Conservation (phyloP, 1,284 basidiomycete genomes). For the Ustilago nuda region DNA sequence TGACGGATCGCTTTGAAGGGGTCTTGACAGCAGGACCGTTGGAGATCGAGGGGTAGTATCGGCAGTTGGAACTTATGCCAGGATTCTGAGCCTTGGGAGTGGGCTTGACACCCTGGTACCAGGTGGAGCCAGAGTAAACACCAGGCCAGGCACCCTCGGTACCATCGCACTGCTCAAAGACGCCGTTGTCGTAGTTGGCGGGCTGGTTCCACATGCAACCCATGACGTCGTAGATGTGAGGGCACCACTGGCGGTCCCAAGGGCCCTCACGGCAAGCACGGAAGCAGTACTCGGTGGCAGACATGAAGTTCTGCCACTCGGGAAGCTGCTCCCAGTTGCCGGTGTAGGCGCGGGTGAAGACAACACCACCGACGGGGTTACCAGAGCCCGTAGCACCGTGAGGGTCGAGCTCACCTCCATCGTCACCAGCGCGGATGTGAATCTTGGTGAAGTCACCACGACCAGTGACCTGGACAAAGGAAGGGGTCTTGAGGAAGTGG, state of each 20-base stretch:
- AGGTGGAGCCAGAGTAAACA: slow-evolving; percentile 62
- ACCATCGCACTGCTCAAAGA: slow-evolving; percentile 65
- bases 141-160: slow-evolving; percentile 60
- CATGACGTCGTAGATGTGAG: slow-evolving; percentile 67
- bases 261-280: slow-evolving; percentile 63
- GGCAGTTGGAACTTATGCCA: slow-evolving; percentile 55
- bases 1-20: slow-evolving; percentile 51
- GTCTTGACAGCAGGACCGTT: slow-evolving; percentile 54
- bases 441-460: slow-evolving; percentile 70
- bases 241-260: slow-evolving; percentile 61
- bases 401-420: slow-evolving; percentile 69
- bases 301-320: slow-evolving; percentile 68
- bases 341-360: slow-evolving; percentile 59
- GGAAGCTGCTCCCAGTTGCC: slow-evolving; percentile 63
- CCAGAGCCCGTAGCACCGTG: slow-evolving; percentile 64
- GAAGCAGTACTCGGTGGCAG: slow-evolving; percentile 64
- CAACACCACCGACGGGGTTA: slow-evolving; percentile 61
- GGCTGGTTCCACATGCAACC: slow-evolving; percentile 65
- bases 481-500: slow-evolving; percentile 77
- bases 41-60: slow-evolving; percentile 56
- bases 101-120: slow-evolving; percentile 59
- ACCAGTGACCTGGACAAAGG: slow-evolving; percentile 79
- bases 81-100: slow-evolving; percentile 51
- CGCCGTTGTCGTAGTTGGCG: slow-evolving; percentile 57
- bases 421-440: slow-evolving; percentile 62